phyloP scores from a whole-genome alignment of 768 basidiomycete species.

The Ramaria sp. region DNA sequence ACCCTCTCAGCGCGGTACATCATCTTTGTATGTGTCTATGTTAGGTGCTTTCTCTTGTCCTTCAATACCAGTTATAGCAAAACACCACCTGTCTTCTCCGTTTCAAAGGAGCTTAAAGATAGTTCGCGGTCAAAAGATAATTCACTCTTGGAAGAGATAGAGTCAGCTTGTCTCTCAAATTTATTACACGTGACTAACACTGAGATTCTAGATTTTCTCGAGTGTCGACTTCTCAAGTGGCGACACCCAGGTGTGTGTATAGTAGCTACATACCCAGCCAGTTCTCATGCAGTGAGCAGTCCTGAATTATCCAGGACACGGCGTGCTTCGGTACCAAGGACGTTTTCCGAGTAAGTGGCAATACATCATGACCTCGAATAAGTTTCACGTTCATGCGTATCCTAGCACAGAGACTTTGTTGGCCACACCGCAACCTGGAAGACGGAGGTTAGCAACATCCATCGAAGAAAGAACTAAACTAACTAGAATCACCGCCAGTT shows the following conservation, averaged over 20 bases:
- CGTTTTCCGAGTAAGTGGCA: background rate
- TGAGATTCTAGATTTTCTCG: background rate
- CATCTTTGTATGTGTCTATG: background rate
- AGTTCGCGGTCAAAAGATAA: no score
- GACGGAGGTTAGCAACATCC: background rate
- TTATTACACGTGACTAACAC: background rate
- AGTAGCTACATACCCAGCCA: background rate
- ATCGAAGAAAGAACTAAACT: background rate
- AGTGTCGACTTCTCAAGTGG: background rate
- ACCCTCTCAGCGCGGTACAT: background rate
- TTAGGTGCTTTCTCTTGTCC: background rate
- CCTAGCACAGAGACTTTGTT: background rate
- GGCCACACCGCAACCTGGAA: background rate
- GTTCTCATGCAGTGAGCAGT: background rate
- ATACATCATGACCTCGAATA: no score
- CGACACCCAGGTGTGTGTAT: background rate
- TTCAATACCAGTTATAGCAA: background rate
- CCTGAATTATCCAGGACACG: slow-evolving; percentile 1
- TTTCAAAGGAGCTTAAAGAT: background rate
- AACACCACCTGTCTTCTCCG: background rate
- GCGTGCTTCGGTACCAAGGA: background rate
- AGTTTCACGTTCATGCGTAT: no score
- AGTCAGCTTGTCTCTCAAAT: background rate
- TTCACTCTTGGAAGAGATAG: background rate
- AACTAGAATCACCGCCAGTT: background rate